Evolutionary conservation across 2,329 filamentous ascomycete species (phyloP).

Genomic region (Fusarium denticulatum): DNA sequence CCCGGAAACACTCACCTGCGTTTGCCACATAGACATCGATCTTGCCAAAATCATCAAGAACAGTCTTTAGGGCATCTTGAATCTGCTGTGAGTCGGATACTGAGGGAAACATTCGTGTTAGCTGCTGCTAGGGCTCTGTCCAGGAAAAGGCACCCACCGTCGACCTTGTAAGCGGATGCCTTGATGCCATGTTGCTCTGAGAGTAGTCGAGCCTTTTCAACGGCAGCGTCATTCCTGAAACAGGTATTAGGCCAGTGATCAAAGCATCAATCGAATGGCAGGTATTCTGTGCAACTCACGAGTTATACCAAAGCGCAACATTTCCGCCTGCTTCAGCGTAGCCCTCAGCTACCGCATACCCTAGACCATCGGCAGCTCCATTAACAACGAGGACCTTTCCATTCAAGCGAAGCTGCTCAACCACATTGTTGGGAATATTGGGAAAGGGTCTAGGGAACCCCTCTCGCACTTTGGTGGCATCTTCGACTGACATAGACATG

Average conservation of each 20-base stretch:
- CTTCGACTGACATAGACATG: slow-evolving; percentile 44
- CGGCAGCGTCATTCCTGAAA: slow-evolving; percentile 46
- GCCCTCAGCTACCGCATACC: slow-evolving; percentile 55
- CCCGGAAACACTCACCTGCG: slow-evolving; percentile 37
- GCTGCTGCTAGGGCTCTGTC: neutral
- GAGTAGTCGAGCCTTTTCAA: slow-evolving; percentile 49
- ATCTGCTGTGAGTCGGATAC: slow-evolving; percentile 52
- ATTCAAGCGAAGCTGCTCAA: slow-evolving; percentile 55
- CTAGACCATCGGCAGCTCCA: slow-evolving; percentile 58
- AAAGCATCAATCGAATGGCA: neutral
- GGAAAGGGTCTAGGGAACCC: slow-evolving; percentile 42
- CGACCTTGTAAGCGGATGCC: slow-evolving; percentile 55
- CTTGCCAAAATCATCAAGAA: slow-evolving; percentile 40
- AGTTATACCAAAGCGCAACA: slow-evolving; percentile 51
- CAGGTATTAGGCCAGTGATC: neutral
- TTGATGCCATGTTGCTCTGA: slow-evolving; percentile 49
- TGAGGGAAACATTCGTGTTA: slow-evolving; percentile 19
- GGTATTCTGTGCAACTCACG: slow-evolving; percentile 27
- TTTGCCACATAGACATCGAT: slow-evolving; percentile 43
- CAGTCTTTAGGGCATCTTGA: slow-evolving; percentile 22
- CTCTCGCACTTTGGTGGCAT: slow-evolving; percentile 34
- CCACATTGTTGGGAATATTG: slow-evolving; percentile 49
- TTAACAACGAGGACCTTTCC: slow-evolving; percentile 56
- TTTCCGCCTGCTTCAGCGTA: slow-evolving; percentile 57
- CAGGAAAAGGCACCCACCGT: slow-evolving; percentile 42